Base-by-base conservation (phyloP, 768 basidiomycete genomes). In the Ramaria sp. region DNA sequence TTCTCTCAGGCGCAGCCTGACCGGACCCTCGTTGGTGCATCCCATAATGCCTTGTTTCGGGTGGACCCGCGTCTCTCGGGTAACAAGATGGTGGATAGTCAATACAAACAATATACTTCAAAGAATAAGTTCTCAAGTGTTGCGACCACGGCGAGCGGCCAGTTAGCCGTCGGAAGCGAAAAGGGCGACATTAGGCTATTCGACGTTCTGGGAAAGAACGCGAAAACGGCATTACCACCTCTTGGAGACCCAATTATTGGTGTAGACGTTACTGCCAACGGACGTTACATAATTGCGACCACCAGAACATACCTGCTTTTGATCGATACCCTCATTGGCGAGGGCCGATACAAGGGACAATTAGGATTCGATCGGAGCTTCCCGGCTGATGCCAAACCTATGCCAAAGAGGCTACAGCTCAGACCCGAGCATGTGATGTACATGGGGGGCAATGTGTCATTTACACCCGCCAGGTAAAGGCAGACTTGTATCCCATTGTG, bases 141-240 rank as follows among this genome's bases (percentile, higher is more conserved):
- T 34, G 75, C 88, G 11, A 98, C 96, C 3, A 98, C 95, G 13
- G 84, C 82, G 37, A 69, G 72, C 17, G 95, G 95, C 13, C 85
- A 86, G 68, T 75, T 99, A 59, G 96, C 93, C 7, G 88, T 99
- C 11, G 93, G 90, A 37, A 93, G 91, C 63, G 87, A 90, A 68
- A 99, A 98, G 74, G 96, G 96, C 54, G 96, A 98, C 66, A 88
- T 99, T 62, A 78, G 94, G 39, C 74, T 99, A 55, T 99, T 93
- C 63, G 96, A 99, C 70, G 78, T 86, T 48, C 87, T 99, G 62
- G 96, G 96, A 45, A 99, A 98, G 79, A 98, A 91, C 66, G 96
- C 96, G 30, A 99, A 99, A 81, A 99, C 96, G 11, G 92, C 94
- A 12, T 73, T 99, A 37, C 93, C 94, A 34, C 89, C 93, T 45